Percentiles rank a stretch among this genome's conserved stretches.
phyloP scores from a whole-genome alignment of 2,329 filamentous ascomycete species.

The Fusarium irregulare region DNA sequence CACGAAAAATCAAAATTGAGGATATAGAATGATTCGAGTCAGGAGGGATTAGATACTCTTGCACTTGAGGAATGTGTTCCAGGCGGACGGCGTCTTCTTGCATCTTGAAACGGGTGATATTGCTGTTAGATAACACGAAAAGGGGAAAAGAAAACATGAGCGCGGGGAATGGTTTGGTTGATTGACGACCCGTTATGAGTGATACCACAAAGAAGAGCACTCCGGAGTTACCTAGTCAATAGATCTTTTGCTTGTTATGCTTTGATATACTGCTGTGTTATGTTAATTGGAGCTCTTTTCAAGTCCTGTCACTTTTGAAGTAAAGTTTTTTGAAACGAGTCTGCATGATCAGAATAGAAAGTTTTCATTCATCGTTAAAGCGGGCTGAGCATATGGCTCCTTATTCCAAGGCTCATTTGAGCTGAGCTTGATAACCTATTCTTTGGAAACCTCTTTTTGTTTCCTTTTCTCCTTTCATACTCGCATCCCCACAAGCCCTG shows the following conservation, averaged over 20 bases:
- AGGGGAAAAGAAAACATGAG: constrained; percentile 29
- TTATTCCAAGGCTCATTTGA: constrained; percentile 15
- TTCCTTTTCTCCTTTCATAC: constrained; percentile 9
- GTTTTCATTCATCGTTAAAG: constrained; percentile 38
- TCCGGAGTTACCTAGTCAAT: constrained; percentile 46
- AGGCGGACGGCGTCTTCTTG: constrained; percentile 46
- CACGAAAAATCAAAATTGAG: constrained; percentile 30
- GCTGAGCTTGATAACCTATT: constrained; percentile 15
- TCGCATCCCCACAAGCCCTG: constrained; percentile 3
- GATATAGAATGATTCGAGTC: constrained; percentile 8
- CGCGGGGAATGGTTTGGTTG: constrained; percentile 38
- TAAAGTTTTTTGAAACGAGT: not conserved
- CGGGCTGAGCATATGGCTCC: constrained; percentile 8
- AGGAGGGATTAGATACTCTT: constrained; percentile 31
- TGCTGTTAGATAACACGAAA: constrained; percentile 39
- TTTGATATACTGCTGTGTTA: constrained; percentile 23
- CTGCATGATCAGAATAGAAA: constrained; percentile 21
- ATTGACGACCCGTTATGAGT: constrained; percentile 46
- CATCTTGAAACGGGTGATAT: constrained; percentile 38
- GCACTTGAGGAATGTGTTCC: constrained; percentile 38
- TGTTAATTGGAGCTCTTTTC: not conserved
- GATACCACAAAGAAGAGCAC: constrained; percentile 46
- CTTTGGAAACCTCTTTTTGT: constrained; percentile 9
- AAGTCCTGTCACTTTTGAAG: not conserved
- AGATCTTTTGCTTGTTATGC: constrained; percentile 46